phyloP scores from a whole-genome alignment of 805 yeast species.

The Starmerella potacharoeniae region DNA sequence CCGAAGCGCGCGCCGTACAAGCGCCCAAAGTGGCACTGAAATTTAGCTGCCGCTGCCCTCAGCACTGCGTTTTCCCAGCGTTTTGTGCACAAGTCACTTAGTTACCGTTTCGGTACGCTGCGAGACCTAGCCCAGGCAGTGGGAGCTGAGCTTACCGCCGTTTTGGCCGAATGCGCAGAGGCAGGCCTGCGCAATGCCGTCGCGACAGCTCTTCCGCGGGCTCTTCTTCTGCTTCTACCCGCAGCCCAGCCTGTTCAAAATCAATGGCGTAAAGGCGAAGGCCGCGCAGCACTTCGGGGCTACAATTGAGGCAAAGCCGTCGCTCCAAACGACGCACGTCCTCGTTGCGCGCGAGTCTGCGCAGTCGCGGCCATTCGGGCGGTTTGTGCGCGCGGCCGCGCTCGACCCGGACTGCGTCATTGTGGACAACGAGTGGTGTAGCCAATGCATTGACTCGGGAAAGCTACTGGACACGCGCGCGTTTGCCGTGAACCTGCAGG shows the following conservation, averaged over 20 bases:
- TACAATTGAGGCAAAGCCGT: constrained; percentile 7
- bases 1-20: no score
- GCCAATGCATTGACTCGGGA: constrained; percentile 26
- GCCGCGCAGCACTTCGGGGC: constrained; percentile 24
- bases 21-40: no score
- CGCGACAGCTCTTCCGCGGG: constrained; percentile 4
- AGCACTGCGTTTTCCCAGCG: no score
- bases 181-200: background rate
- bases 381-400: background rate
- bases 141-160: no score
- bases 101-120: no score
- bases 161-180: background rate
- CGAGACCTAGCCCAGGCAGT: no score
- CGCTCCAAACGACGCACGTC: constrained; percentile 22
- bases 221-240: constrained; percentile 17
- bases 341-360: constrained; percentile 18
- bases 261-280: constrained; percentile 15
- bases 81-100: no score
- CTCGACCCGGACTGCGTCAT: constrained; percentile 6
- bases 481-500: background rate
- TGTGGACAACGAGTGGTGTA: constrained; percentile 25
- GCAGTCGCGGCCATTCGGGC: constrained; percentile 1
- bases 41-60: no score
- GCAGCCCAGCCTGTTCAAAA: constrained; percentile 1
- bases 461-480: constrained; percentile 14